Conservation (phyloP, 176 grass and related monocot species). For the Oryza punctata region DNA sequence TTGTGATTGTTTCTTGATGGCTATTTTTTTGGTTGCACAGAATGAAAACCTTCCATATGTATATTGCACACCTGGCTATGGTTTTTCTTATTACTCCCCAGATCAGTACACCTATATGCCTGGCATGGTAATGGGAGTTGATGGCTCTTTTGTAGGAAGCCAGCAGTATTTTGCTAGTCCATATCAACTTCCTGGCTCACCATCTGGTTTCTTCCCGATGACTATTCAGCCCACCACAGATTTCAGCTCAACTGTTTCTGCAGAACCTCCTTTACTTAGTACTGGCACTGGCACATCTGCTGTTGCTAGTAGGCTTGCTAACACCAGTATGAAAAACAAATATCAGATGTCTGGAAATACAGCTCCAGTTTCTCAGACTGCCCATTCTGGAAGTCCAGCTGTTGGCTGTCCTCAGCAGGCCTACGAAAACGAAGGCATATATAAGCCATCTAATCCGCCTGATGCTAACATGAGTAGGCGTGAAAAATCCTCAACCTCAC, state of each 20-base stretch:
- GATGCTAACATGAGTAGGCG: conserved; percentile 26
- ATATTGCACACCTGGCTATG: conserved; percentile 74
- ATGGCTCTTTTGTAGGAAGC: conserved; percentile 43
- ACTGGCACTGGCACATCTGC: conserved; percentile 29
- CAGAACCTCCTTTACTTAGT: conserved; percentile 38
- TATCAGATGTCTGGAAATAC: conserved; percentile 48
- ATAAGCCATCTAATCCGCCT: conserved; percentile 38
- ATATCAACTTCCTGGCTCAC: conserved; percentile 53
- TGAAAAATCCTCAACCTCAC: conserved; percentile 30
- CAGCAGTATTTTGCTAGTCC: conserved; percentile 52
- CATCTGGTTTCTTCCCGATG: conserved; percentile 57
- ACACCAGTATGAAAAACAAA: conserved; percentile 39
- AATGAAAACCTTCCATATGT: conserved; percentile 59
- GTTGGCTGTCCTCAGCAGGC: conserved; percentile 34
- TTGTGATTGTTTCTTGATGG: conserved; percentile 13
- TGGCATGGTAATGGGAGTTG: conserved; percentile 40
- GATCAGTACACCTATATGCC: conserved; percentile 61
- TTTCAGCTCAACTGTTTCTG: conserved; percentile 46
- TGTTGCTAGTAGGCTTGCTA: conserved; percentile 46
- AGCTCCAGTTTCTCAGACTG: conserved; percentile 33
- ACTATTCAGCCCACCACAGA: conserved; percentile 51
- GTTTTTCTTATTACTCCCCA: conserved; percentile 51
- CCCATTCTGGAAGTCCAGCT: conserved; percentile 36
- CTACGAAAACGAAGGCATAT: conserved; percentile 51
- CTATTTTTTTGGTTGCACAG: conserved; percentile 51